Evolutionary conservation across 2,329 filamentous ascomycete species (phyloP).

Genomic region (Beauveria asiatica): DNA sequence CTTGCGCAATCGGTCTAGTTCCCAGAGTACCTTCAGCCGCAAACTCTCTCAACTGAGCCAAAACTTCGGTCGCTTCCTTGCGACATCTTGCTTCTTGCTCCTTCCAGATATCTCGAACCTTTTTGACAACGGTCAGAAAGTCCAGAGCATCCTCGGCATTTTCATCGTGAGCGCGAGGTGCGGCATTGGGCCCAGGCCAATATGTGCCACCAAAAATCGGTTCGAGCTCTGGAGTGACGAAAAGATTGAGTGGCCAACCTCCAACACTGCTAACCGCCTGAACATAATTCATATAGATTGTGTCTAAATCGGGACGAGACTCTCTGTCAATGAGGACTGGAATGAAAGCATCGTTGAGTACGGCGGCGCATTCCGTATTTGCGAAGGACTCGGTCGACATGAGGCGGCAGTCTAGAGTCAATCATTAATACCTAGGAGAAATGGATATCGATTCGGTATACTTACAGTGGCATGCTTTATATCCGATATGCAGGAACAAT

Average conservation of each 20-base stretch:
- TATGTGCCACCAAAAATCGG: slow-evolving; percentile 96
- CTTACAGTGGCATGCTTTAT: slow-evolving; percentile 90
- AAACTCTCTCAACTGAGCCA: slow-evolving; percentile 74
- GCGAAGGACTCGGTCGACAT: slow-evolving; percentile 91
- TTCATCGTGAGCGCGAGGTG: slow-evolving; percentile 27
- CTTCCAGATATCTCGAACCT: slow-evolving; percentile 66
- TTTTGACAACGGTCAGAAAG: slow-evolving; percentile 75
- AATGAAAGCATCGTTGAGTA: slow-evolving; percentile 82
- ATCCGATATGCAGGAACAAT: slow-evolving; percentile 90
- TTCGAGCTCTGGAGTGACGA: slow-evolving; percentile 84
- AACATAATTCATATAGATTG: slow-evolving; percentile 97
- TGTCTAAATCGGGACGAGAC: slow-evolving; percentile 86
- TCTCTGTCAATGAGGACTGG: slow-evolving; percentile 91
- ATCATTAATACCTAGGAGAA: neutral
- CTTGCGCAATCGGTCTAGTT: slow-evolving; percentile 26
- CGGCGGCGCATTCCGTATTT: slow-evolving; percentile 66
- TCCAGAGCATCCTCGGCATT: slow-evolving; percentile 55
- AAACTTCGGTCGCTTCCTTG: slow-evolving; percentile 74
- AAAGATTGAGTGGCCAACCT: slow-evolving; percentile 95
- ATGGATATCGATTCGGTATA: slow-evolving; percentile 16
- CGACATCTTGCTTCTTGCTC: slow-evolving; percentile 78
- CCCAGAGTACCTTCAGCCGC: slow-evolving; percentile 75
- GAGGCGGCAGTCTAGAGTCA: slow-evolving; percentile 63
- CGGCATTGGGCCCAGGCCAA: slow-evolving; percentile 72
- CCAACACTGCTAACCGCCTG: slow-evolving; percentile 85